Evolutionary conservation across 352 stramenopile species (phyloP), one percentile per base, ranked within the genome.

Genomic region (Pilasporangium apinafurcum): DNA sequence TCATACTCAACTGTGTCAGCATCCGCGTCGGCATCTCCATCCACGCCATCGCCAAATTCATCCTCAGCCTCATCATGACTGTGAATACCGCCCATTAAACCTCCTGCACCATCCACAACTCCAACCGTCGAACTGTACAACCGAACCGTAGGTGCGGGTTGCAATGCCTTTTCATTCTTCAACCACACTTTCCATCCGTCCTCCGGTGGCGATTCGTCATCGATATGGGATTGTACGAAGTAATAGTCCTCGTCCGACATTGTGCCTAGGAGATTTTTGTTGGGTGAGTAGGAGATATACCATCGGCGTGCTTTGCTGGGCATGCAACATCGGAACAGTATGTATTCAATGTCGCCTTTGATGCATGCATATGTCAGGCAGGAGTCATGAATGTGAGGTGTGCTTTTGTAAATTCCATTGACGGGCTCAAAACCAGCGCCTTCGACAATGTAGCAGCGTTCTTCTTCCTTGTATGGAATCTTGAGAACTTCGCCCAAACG

Each of bases 281-380:
- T 89, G 5, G 79, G 75, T 18, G 96, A 96, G 61, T 98, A 96
- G 36, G 90, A 98, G 44, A 99, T 95, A 65, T 98, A 99, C 96
- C 96, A 99, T 59, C 95, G 97, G 47, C 97, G 95, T 30, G 96
- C 83, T 50, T 98, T 96, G 53, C 88, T 98, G 10, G 95, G 86
- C 95, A 99, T 98, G 39, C 85, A 95, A 59, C 95, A 99, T n/a
- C 93, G 87, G 65, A 98, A 98, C 13, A 99, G 66, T 14, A 93
- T 98, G 40, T 98, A 93, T 61, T 92, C 68, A 52, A 80, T 75
- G 34, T 80, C 44, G 40, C 72, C 62, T 47, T 78, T 81, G 30
- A 63, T 47, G 44, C 67, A 86, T 40, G 75, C 51, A 48, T 83
- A 86, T 44, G 92, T 80, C 42, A 74, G 65, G 48, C 67, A 84